A percentile compares a stretch with the other conserved stretches of the same genome.
Evolutionary conservation across 1,139 yeast species (phyloP).

Genomic region (Yamadazyma conglobata): DNA sequence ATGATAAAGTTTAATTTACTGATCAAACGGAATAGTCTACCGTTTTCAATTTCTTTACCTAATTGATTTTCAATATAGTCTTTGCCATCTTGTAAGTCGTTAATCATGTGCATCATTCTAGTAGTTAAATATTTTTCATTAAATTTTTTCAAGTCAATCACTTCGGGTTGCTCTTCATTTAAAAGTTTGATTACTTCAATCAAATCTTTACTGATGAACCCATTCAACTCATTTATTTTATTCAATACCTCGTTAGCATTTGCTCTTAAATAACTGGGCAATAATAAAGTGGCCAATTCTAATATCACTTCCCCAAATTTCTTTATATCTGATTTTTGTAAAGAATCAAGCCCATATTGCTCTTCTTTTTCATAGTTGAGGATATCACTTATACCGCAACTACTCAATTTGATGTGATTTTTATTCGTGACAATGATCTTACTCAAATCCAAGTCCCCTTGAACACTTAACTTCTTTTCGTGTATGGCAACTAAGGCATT

Average conservation of each 20-base stretch:
- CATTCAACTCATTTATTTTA: conserved; percentile 16
- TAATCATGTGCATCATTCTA: conserved; percentile 34
- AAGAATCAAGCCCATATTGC: conserved; percentile 16
- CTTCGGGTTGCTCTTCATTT: conserved; percentile 7
- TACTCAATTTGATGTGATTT: conserved; percentile 66
- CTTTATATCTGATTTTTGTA: conserved; percentile 52
- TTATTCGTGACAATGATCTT: conserved; percentile 72
- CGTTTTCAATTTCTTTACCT: conserved; percentile 79
- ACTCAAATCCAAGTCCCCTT: conserved; percentile 56
- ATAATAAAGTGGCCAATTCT: conserved; percentile 48
- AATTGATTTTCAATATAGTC: conserved; percentile 71
- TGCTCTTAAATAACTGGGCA: conserved; percentile 27
- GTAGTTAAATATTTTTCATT: conserved; percentile 28
- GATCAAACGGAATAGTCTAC: conserved; percentile 76
- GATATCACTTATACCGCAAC: conserved; percentile 72
- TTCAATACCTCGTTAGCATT: conserved; percentile 14
- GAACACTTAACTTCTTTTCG: conserved; percentile 55
- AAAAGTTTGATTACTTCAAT: conserved; percentile 17
- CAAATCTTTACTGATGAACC: conserved; percentile 22
- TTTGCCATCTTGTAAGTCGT: conserved; percentile 52
- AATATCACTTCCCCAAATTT: conserved; percentile 57
- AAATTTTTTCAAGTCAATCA: conserved; percentile 25
- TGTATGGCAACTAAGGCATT: conserved; percentile 68
- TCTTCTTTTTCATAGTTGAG: conserved; percentile 41
- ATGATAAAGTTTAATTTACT: conserved; percentile 76